Base-by-base conservation (phyloP, 331 rosid genomes). In the Pyrus hybrid region DNA sequence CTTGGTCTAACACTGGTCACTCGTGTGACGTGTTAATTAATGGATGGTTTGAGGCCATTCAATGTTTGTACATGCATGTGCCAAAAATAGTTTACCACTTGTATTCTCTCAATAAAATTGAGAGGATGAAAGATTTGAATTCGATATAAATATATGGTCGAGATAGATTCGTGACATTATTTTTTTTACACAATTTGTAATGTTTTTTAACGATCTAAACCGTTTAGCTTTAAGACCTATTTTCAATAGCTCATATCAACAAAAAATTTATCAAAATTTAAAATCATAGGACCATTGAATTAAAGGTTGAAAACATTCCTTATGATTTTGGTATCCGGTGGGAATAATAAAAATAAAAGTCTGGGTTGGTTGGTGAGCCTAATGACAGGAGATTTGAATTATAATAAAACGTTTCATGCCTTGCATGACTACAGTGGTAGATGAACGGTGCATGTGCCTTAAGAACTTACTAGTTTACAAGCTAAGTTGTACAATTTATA, bases 181-280 rank as follows among this genome's bases (percentile, higher is more conserved):
- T 35, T 8, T 30, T 30, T 30, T 30, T 30, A 30, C 8, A 32
- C 1, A 5, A 32, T 6, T 6, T 37, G 13, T 37, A 37, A 9
- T 37, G 13, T 37, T 9, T 9, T 37, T 2, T 37, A 37, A 37
- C 45, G 0, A 37, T 37, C 4, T 0, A 0, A 37, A 37, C 0
- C 0, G 0, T 37, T 0, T 37, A 37, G 0, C 13, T 37, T 37
- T 37, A 2, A 37, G 1, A 0, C 0, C 0, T 35, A 35, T 35
- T 35, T 35, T 35, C 0, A 35, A 35, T 35, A 35, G 12, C 0
- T 37, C 45, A 9, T 37, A 4, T 37, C 45, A 37, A 37, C 45
- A 37, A 37, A 37, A 35, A 37, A 37, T 37, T 37, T 3, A 37
- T 0, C 13, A 37, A 37, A 37, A 37, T 37, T 1, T 37, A 9